Base-by-base conservation (phyloP, 768 basidiomycete species). In the Xanthoconium purpureum region DNA sequence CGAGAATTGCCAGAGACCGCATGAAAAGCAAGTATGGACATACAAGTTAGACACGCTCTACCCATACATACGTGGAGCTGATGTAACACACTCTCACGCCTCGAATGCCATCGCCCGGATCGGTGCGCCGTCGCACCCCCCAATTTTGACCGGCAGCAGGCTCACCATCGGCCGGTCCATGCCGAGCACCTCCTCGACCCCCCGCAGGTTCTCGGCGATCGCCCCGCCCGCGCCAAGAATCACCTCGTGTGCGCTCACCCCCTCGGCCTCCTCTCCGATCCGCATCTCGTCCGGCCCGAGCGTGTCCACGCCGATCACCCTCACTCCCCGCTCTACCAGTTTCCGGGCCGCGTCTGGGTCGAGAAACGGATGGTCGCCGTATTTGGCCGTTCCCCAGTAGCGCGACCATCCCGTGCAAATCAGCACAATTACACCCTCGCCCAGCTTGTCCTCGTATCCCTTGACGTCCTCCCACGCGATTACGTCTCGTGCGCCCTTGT, bases 161-260 rank as follows among this genome's bases (percentile, higher is more conserved):
- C 79, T 82, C 33, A 86, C 79, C 24, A 75, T 63, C 66, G 77
- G 80, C 12, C 67, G 59, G 36, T 67, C 65, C 35, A 67, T 66
- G 29, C 42, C 53, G 8, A 70, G 50, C 8, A 87, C 65, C 38
- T 61, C 62, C 40, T 80, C 78, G 56, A 89, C 60, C 54, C 81
- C 81, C 7, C 76, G 80, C 66, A 91, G 56, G 61, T 90, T 90
- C 73, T 90, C 88, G 11, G 79, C 85, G 56, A 91, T 88, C 5
- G 84, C 57, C 6, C 82, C 81, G 0, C 83, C 85, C n/a, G 74
- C 74, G 30, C 83, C 82, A 29, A 89, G 75, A 28, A 89, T 72
- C 0, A 72, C 72, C 29, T 80, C 72, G 65, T 91, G 88, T n/a
- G 80, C 82, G 3, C 50, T 44, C 17, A 38, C 30, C 10, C 28